These are phyloP conservation scores for Chalaropsis thielavioides DNA, from an alignment of 2,329 filamentous ascomycete genomes.

Conservation along the genomic window DNA sequence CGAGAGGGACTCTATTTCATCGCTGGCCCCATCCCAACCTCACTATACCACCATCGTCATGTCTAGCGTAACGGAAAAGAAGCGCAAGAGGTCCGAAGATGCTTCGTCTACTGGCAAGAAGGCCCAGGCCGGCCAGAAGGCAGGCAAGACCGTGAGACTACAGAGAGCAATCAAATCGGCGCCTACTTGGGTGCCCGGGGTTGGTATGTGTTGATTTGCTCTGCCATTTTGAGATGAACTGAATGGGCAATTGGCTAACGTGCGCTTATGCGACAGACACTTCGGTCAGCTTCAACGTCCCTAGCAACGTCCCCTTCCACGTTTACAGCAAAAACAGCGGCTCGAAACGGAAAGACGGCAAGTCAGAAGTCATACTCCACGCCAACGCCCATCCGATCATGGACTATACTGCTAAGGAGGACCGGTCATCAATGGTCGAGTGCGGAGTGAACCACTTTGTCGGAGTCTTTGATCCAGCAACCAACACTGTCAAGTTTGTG, in stretches of 20 bases:
- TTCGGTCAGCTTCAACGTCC: constrained; percentile 27
- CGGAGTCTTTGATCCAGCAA: constrained; percentile 47
- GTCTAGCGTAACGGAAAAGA: constrained; percentile 28
- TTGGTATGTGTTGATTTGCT: constrained; percentile 9
- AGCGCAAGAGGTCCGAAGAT: constrained; percentile 34
- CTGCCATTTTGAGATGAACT: neutral
- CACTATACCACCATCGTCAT: constrained; percentile 25
- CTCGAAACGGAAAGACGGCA: constrained; percentile 25
- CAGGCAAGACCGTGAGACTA: constrained; percentile 34
- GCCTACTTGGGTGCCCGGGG: constrained; percentile 11
- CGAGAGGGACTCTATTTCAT: neutral
- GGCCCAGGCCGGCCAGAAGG: constrained; percentile 25
- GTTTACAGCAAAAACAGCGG: constrained; percentile 31
- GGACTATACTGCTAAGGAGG: constrained; percentile 42
- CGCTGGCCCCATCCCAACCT: neutral
- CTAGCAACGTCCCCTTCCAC: constrained; percentile 30
- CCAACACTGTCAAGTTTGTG: constrained; percentile 44
- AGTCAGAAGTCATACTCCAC: constrained; percentile 41
- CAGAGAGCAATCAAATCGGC: constrained; percentile 7
- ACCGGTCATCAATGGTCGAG: constrained; percentile 22
- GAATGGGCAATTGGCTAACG: constrained; percentile 6
- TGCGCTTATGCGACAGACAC: constrained; percentile 21
- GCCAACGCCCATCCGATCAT: constrained; percentile 42
- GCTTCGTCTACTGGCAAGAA: constrained; percentile 7
- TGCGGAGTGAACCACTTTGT: constrained; percentile 46